Base-by-base conservation (phyloP, 164 flowering plant species). In the Umbellularia californica region DNA sequence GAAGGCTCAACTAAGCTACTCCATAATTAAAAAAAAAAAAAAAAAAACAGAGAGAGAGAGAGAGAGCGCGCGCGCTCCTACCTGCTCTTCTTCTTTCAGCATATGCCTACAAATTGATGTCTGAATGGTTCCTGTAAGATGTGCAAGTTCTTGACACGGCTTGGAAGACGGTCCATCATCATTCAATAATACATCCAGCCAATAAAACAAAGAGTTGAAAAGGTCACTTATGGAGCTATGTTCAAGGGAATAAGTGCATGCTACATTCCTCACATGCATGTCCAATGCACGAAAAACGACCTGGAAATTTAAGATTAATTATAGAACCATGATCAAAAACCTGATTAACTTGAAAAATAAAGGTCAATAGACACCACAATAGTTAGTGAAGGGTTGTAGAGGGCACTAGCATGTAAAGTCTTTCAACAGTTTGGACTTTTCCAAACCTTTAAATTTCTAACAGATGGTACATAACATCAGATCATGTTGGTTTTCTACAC, bases 51-150 rank as follows among this genome's bases (percentile, higher is more conserved):
- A 28, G 30, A 28, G 33, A 30, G 33, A 60, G 65, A 75, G 10
- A 41, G 47, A 41, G 10, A 7, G 47, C n/a, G n/a, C n/a, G n/a
- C n/a, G n/a, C n/a, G n/a, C 47, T 7, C 47, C 11, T 82, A 92
- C 98, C 93, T 94, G 97, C 73, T 91, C 79, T 82, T 94, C 98
- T 85, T 94, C 97, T 83, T 91, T 92, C 69, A 78, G 78, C 96
- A 92, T 91, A 82, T 94, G 96, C 79, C 85, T 87, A 79, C 85
- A 84, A 76, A 94, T 85, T 55, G 83, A 79, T 51, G 81, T 33
- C 74, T 85, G 80, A 24, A 92, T 68, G 50, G 93, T 85, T 68
- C 89, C 83, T n/a, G 86, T 82, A 52, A 81, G 78, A 66, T 72
- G 73, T 2, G 82, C 77, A 65, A 94, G 88, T 70, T 86, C 89